Base-by-base conservation (phyloP, 768 basidiomycete species). In the Exsudoporus frostii region DNA sequence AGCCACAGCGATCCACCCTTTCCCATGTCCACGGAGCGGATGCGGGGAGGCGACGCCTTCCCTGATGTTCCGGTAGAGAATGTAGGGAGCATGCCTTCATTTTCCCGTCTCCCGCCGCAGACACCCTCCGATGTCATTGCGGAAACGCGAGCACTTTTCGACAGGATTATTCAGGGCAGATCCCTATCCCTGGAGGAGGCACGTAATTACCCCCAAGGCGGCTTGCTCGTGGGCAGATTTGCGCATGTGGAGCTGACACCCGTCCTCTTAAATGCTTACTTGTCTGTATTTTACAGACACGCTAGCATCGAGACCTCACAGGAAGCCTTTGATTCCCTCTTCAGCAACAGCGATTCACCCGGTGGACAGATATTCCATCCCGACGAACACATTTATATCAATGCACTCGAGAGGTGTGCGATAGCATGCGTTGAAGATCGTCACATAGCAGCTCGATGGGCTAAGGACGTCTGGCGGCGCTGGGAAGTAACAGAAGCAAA, bases 191-290 rank as follows among this genome's bases (percentile, higher is more conserved):
- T 11, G 2, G 17, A 30, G 37, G 49, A 20, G 15, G 22, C 19
- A 20, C 37, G 17, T 5, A 14, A 36, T 22, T 40, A 39, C 11
- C 44, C 39, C n/a, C 45, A 42, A 30, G 17, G 33, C 17, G 56
- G 24, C 45, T 47, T 52, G 13, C 69, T 49, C 17, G 52, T 51
- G 10, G 65, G 68, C 37, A 78, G 75, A 51, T 92, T 96, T 69
- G 65, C 67, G 7, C 59, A 75, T 49, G 88, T 94, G 32, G 44
- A 67, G 7, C 62, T 88, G 46, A 81, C 83, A 0, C 60, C 90
- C 0, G 76, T 79, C 2, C 78, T 97, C 7, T 61, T 94, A 57
- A 90, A 88, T 59, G 81, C 92, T 3, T 98, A 91, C 64, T 73
- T 97, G 45, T 82, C 88, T 13, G 87, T 94, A 1, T 80, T 85